Evolutionary conservation across 768 basidiomycete species (phyloP).

Genomic region (Suillus alpinus): DNA sequence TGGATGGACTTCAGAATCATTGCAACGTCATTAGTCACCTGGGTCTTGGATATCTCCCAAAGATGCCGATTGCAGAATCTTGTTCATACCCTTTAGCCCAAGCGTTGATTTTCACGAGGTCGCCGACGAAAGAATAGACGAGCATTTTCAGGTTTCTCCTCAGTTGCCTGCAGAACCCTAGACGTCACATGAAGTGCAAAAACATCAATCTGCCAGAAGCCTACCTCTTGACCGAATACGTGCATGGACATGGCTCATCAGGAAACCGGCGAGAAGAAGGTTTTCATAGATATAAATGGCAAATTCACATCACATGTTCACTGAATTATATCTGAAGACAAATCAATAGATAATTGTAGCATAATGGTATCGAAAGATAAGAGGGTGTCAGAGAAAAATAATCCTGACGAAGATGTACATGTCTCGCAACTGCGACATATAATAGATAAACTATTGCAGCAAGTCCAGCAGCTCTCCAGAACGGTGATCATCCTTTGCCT

Average conservation of each 20-base stretch:
- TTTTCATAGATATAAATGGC: background rate
- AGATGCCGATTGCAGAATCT: conserved; percentile 91
- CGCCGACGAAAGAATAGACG: conserved; percentile 96
- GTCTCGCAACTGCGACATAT: background rate
- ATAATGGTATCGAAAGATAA: background rate
- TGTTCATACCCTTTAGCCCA: conserved; percentile 99
- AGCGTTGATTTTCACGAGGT: conserved; percentile 99
- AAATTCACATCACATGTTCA: background rate
- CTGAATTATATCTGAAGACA: background rate
- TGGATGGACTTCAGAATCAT: conserved; percentile 97
- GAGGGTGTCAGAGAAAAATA: background rate
- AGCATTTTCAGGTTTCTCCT: conserved; percentile 97
- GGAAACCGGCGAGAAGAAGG: background rate
- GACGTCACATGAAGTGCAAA: background rate
- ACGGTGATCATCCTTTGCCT: no score
- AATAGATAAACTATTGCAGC: background rate
- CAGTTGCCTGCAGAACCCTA: conserved; percentile 60
- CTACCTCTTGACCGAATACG: conserved; percentile 65
- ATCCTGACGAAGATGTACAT: background rate
- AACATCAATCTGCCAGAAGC: background rate
- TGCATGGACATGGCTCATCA: conserved; percentile 56
- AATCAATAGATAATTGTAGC: background rate
- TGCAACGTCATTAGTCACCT: conserved; percentile 97
- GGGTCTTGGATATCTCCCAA: conserved; percentile 93
- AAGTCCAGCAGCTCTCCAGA: background rate